Base-by-base conservation (phyloP, 2,329 filamentous ascomycete species). In the Ascochyta rabiei region DNA sequence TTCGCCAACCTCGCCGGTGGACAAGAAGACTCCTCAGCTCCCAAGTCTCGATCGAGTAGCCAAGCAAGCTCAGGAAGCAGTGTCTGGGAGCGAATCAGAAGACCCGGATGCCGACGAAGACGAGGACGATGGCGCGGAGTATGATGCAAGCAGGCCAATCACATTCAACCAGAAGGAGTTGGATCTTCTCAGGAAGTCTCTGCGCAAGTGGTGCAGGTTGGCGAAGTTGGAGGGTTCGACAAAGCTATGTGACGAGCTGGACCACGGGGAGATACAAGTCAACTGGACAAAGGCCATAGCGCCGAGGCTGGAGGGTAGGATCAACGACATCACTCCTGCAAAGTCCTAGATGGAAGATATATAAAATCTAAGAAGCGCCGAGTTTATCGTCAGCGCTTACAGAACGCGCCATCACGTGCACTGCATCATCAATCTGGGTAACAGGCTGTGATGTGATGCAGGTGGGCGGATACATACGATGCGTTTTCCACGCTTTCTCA, bases 211-310 rank as follows among this genome's bases (percentile, higher is more conserved):
- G 91, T 88, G 87, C 67, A 80, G 83, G 19, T 75, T 86, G 55
- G 86, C 89, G 0, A 86, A 86, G 0, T 77, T 96, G 18, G 80
- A 86, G 54, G 80, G 74, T 0, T 64, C 73, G 33, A 72, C 79
- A 9, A 70, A 67, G 6, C 71, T 78, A 49, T 81, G 83, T 15
- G 81, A 90, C 55, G 80, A 82, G 53, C 80, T 86, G 45, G 82
- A 78, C 0, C 86, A 86, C 56, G 79, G 80, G 39, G 82, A 86
- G 45, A 86, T 89, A 28, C 77, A 77, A 33, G 81, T 83, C 2
- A 82, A 88, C 60, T 96, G 91, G 91, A 93, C 90, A 8, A 85
- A 84, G 56, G 88, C 90, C 1, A 93, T 96, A 72, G 85, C 88
- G 50, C 92, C 92, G 0, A 82, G 83, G 52, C 57, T 93, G 8